phyloP scores from a whole-genome alignment of 768 basidiomycete species.

The Hortiboletus flavorubellus region DNA sequence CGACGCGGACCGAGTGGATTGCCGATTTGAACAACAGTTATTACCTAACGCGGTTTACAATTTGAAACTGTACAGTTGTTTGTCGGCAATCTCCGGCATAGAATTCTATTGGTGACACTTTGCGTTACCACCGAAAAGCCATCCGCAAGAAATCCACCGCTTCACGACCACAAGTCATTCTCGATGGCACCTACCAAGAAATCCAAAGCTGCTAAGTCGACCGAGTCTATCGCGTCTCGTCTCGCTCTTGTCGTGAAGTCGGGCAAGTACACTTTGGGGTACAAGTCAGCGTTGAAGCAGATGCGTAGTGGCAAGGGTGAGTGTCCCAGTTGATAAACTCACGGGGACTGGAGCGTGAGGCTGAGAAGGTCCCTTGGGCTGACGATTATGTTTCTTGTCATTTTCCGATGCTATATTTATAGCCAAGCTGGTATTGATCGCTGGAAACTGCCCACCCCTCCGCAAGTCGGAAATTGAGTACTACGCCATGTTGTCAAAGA shows the following conservation, averaged over 20 bases:
- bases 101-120: conserved; percentile 13
- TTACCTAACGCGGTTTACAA: conserved; percentile 20
- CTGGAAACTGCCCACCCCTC: conserved; percentile 98
- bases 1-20: conserved; percentile 94
- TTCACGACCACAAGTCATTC: conserved; percentile 18
- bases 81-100: conserved; percentile 10
- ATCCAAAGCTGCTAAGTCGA: conserved; percentile 89
- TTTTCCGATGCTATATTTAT: conserved; percentile 15
- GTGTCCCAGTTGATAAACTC: conserved; percentile 46
- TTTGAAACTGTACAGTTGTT: conserved; percentile 32
- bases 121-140: conserved; percentile 1
- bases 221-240: conserved; percentile 89
- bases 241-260: conserved; percentile 98
- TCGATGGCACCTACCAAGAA: conserved; percentile 96
- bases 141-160: conserved; percentile 14
- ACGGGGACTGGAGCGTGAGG: conserved; percentile 95
- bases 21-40: too few relatives aligned
- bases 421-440: conserved; percentile 99
- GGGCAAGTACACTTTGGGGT: conserved; percentile 94
- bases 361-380: conserved; percentile 99
- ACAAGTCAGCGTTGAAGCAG: conserved; percentile 98
- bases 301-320: conserved; percentile 98
- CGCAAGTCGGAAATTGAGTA: conserved; percentile 99
- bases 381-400: conserved; percentile 36
- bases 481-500: conserved; percentile 99